Evolutionary conservation across 345 rosid species (phyloP).

Genomic region (Microcos paniculata): DNA sequence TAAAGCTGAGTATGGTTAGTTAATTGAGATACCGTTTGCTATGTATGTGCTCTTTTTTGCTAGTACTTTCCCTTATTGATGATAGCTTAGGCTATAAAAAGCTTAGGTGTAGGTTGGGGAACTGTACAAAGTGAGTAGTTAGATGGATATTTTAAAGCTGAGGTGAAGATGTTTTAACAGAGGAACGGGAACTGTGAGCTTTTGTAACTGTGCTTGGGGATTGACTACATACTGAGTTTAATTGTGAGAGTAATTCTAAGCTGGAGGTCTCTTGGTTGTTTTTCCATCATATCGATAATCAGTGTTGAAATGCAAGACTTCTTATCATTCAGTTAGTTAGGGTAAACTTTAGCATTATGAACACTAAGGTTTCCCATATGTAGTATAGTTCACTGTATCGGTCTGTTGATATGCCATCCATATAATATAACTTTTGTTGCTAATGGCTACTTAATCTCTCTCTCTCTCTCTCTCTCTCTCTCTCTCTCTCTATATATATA

Average conservation of each 20-base stretch:
- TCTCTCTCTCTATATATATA: no score
- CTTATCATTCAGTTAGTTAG: background rate
- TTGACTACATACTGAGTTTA: background rate
- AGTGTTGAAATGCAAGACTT: constrained; percentile 2
- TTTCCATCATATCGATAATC: background rate
- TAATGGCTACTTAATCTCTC: background rate
- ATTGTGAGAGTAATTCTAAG: background rate
- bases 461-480: no score
- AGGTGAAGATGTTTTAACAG: background rate
- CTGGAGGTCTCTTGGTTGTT: background rate
- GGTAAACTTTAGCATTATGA: background rate
- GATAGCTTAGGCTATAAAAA: background rate
- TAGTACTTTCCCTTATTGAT: background rate
- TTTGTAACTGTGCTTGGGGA: background rate
- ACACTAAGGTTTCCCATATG: background rate
- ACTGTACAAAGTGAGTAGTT: background rate
- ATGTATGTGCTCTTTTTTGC: background rate
- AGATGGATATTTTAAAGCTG: background rate
- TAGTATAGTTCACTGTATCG: background rate
- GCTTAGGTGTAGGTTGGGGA: background rate
- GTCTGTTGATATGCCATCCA: background rate
- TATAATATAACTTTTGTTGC: background rate
- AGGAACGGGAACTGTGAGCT: background rate
- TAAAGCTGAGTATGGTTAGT: background rate
- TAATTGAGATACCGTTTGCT: background rate